These are phyloP conservation scores for Nitzschia sp. DNA, from an alignment of 108 stramenopile species.

Conservation along the genomic window DNA sequence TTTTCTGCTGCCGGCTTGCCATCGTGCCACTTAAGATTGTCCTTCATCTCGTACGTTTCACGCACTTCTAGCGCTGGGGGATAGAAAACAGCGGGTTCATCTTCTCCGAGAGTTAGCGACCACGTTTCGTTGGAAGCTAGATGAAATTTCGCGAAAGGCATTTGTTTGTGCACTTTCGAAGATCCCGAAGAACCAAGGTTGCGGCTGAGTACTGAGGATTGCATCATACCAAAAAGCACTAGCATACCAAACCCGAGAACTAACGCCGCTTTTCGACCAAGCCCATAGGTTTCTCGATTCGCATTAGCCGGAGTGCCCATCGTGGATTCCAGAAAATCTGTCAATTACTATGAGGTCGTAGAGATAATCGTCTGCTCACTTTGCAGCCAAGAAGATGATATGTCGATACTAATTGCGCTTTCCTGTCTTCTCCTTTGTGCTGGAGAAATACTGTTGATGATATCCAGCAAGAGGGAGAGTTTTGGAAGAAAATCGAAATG, in stretches of 20 bases:
- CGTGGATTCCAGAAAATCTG: no score
- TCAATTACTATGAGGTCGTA: no score
- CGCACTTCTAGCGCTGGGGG: neutral
- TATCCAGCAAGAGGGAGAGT: no score
- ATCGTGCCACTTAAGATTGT: conserved; percentile 7
- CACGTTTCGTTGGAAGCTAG: neutral
- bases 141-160: neutral
- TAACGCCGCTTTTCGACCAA: neutral
- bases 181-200: neutral
- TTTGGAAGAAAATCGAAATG: no score
- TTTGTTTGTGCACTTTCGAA: neutral
- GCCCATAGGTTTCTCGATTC: neutral
- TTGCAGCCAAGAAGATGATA: no score
- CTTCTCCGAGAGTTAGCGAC: neutral
- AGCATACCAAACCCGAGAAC: neutral
- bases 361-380: no score
- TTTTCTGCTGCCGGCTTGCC: neutral
- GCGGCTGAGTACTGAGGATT: neutral
- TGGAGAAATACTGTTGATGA: no score
- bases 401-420: no score
- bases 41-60: neutral
- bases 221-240: neutral
- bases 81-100: neutral
- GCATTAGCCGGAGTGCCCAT: no score
- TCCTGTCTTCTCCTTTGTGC: no score